Evolutionary conservation across 352 stramenopile species (phyloP), one percentile per base, ranked within the genome.

Genomic region (Phytopythium cucurbitacearum): DNA sequence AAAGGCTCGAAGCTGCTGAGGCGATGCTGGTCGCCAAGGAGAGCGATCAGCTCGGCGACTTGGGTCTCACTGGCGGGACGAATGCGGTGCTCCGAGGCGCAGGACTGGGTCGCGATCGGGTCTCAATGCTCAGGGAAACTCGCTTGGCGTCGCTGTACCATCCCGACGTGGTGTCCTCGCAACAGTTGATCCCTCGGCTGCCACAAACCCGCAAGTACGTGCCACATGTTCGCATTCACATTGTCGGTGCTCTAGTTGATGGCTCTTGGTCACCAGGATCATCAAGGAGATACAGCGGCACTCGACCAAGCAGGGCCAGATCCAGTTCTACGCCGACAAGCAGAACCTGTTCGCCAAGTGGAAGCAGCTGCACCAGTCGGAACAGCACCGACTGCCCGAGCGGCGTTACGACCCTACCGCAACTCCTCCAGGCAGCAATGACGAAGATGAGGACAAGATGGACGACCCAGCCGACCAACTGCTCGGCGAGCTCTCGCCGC

Each of bases 341-440:
- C 66, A 74, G 32, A 76, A 86, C 36, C 65, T 91, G n/a, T 86
- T 91, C 10, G 59, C 60, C 1, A 91, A 91, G 50, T 91, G 80
- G 80, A 81, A 82, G 38, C 87, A 84, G 42, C 63, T 91, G 1
- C 71, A 87, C 57, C 55, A 60, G 0, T 75, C 77, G 6, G 70
- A 83, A 16, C 61, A 80, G 9, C 80, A 91, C 45, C 73, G 86
- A 13, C 53, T 57, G 37, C 39, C 37, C 4, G 33, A 48, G 40
- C 36, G 11, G 4, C 28, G 5, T 2, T 36, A 35, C 9, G 3
- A 16, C 10, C 15, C 16, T 47, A 53, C 21, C 8, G 28, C 16
- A 36, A 48, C 35, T 1, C 16, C 40, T 10, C 38, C 57, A 8
- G 47, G 51, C 34, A 21, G 38, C 36, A 47, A 50, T 11, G 55